Percentiles rank a stretch among this genome's conserved stretches.
These are phyloP conservation scores for Corchorus capsularis DNA, from an alignment of 345 rosid species.

Conservation along the genomic window DNA sequence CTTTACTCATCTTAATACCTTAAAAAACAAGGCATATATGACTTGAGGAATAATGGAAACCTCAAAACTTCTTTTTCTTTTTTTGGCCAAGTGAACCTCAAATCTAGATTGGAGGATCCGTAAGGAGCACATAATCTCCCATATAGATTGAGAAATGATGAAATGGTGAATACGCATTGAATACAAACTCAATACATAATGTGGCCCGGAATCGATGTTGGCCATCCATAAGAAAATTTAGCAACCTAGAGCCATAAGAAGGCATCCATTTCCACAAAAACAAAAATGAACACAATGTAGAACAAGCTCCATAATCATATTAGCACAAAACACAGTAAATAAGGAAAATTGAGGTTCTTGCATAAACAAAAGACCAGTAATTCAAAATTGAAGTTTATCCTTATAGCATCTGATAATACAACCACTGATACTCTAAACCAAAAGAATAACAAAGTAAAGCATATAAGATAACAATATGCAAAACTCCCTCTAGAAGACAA, in stretches of 20 bases:
- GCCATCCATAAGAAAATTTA: neutral
- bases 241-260: neutral
- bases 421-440: neutral
- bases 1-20: no score
- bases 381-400: neutral
- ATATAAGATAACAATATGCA: neutral
- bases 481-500: constrained; percentile 51
- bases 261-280: neutral
- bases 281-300: neutral
- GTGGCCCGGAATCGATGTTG: neutral
- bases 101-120: neutral
- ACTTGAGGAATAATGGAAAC: no score
- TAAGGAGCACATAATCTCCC: neutral
- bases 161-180: neutral
- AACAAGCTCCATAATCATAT: neutral
- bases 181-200: neutral
- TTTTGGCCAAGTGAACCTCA: neutral
- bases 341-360: constrained; percentile 4
- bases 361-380: neutral
- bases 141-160: neutral
- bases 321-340: neutral
- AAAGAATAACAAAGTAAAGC: constrained; percentile 2
- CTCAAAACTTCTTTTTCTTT: no score
- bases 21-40: no score
- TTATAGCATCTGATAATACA: neutral